Percentiles rank a stretch among this genome's conserved stretches.
Evolutionary conservation across 2,329 filamentous ascomycete genomes (phyloP).

Genomic region (Podosphaera fusca): DNA sequence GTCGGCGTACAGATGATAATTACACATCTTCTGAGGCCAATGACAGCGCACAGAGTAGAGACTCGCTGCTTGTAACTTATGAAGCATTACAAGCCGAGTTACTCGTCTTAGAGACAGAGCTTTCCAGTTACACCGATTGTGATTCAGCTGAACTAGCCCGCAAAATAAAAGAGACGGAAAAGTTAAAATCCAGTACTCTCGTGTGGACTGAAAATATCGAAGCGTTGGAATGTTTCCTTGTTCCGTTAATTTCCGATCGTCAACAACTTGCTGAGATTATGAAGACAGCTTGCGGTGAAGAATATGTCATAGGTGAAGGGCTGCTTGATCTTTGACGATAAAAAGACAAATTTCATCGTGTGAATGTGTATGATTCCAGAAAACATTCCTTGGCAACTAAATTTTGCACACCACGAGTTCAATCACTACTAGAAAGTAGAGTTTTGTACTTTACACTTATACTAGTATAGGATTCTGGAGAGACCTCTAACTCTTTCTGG

Average conservation of each 20-base stretch:
- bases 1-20: constrained; percentile 11
- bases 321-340: constrained; percentile 18
- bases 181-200: constrained; percentile 11
- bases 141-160: constrained; percentile 14
- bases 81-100: constrained; percentile 12
- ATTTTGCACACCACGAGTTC: too few species aligned
- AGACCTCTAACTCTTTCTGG: too few species aligned
- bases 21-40: constrained; percentile 9
- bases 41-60: constrained; percentile 10
- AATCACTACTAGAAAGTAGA: too few species aligned
- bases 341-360: too few species aligned
- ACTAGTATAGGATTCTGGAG: too few species aligned
- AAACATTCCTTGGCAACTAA: too few species aligned
- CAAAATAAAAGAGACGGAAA: constrained; percentile 13
- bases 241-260: constrained; percentile 14
- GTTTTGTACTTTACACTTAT: too few species aligned
- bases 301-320: constrained; percentile 24
- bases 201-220: constrained; percentile 16
- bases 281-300: constrained; percentile 21
- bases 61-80: constrained; percentile 11
- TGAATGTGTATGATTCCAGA: too few species aligned
- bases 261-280: constrained; percentile 17
- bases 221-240: constrained; percentile 12
- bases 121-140: constrained; percentile 14
- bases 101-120: constrained; percentile 13